Conservation (phyloP, 2,329 filamentous ascomycete species). For the Byssothecium circinans region DNA sequence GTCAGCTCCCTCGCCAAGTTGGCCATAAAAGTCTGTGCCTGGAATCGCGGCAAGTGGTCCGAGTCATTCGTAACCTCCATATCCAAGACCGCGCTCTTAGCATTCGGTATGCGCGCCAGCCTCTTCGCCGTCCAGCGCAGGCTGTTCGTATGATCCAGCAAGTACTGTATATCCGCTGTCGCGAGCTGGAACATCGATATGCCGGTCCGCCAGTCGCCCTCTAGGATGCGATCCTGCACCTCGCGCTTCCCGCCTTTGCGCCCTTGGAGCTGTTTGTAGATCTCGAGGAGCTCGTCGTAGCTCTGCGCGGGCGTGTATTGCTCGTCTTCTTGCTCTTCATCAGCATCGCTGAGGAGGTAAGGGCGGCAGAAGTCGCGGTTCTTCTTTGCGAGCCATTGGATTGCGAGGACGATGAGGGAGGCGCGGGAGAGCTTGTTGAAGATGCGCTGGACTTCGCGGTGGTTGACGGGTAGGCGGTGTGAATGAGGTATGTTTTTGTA, state of each 20-base stretch:
- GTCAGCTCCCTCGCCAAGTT: conserved; percentile 74
- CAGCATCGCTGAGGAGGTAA: conserved; percentile 51
- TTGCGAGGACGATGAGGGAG: conserved; percentile 69
- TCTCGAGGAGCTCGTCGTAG: conserved; percentile 65
- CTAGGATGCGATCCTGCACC: conserved; percentile 58
- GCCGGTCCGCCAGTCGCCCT: conserved; percentile 60
- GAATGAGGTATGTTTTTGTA: conserved; percentile 71
- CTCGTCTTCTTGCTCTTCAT: conserved; percentile 61
- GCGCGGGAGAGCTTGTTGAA: conserved; percentile 71
- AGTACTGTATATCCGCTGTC: conserved; percentile 56
- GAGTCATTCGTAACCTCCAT: conserved; percentile 45
- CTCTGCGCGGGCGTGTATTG: conserved; percentile 69
- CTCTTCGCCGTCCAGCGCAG: conserved; percentile 58
- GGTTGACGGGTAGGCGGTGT: conserved; percentile 67
- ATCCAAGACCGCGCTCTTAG: conserved; percentile 25
- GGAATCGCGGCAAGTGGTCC: conserved; percentile 66
- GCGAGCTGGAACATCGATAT: conserved; percentile 59
- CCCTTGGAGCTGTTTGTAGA: conserved; percentile 41
- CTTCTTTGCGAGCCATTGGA: conserved; percentile 74
- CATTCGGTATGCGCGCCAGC: conserved; percentile 42
- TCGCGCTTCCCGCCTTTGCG: conserved; percentile 57
- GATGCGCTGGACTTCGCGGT: conserved; percentile 65
- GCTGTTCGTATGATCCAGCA: conserved; percentile 56
- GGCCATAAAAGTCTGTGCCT: conserved; percentile 76
- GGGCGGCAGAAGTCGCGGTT: conserved; percentile 64